Percentiles rank a stretch among this genome's conserved stretches.
These are phyloP conservation scores for Umbelopsis isabellina DNA, from an alignment of 192 early-diverging fungal species.

Conservation along the genomic window DNA sequence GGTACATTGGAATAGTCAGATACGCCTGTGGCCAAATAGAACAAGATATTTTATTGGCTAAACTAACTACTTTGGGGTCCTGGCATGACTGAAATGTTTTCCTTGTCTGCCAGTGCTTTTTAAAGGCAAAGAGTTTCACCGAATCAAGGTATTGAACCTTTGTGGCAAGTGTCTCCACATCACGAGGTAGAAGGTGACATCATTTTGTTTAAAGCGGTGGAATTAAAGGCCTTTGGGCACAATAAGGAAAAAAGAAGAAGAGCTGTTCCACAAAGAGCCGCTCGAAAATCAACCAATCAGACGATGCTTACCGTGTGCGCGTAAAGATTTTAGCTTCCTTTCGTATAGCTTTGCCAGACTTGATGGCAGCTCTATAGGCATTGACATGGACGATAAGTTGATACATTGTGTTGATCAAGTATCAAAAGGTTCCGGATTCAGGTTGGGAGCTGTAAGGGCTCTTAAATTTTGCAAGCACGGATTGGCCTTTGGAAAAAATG, in stretches of 20 bases:
- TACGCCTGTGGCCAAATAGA: too few relatives aligned
- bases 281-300: slow-evolving; percentile 1
- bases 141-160: too few relatives aligned
- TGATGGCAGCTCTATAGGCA: background rate
- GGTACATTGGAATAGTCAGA: too few relatives aligned
- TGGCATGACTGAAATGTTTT: too few relatives aligned
- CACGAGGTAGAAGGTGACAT: background rate
- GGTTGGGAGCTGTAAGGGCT: background rate
- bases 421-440: background rate
- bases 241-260: background rate
- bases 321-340: background rate
- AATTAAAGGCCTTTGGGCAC: background rate
- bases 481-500: background rate
- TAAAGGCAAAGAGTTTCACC: too few relatives aligned
- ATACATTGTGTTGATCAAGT: too few relatives aligned
- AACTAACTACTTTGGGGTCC: too few relatives aligned
- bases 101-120: too few relatives aligned
- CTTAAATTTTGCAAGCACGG: background rate
- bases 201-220: background rate
- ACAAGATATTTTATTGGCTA: too few relatives aligned
- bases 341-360: background rate
- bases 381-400: too few relatives aligned
- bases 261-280: slow-evolving; percentile 1
- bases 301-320: background rate
- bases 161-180: too few relatives aligned